Evolutionary conservation across 306 rosid species (phyloP).

Genomic region (Medicago lupulina): DNA sequence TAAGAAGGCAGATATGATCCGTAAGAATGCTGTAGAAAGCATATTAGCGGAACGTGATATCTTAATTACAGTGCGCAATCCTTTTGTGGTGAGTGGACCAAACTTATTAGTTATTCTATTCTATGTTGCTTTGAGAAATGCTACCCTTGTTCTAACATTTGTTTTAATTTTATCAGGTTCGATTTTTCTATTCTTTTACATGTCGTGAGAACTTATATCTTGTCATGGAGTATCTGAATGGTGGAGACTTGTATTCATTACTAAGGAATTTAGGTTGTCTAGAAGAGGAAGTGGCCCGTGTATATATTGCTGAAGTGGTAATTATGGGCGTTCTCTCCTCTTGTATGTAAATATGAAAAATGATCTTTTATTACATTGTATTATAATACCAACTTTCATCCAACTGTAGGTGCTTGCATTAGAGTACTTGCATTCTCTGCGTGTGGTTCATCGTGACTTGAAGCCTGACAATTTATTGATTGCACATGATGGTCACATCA

Average conservation of each 20-base stretch:
- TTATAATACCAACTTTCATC: slow-evolving; percentile 17
- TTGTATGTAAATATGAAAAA: slow-evolving; percentile 22
- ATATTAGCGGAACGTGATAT: slow-evolving; percentile 98
- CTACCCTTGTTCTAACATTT: slow-evolving; percentile 42
- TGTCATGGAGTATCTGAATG: slow-evolving; percentile 98
- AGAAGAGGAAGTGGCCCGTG: slow-evolving; percentile 92
- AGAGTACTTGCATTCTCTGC: slow-evolving; percentile 92
- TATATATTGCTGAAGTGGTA: slow-evolving; percentile 99
- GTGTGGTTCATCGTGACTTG: slow-evolving; percentile 95
- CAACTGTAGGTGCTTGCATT: slow-evolving; percentile 85
- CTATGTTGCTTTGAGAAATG: slow-evolving; percentile 33
- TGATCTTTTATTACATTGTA: slow-evolving; percentile 14
- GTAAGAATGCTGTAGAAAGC: slow-evolving; percentile 99
- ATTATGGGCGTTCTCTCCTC: slow-evolving; percentile 31
- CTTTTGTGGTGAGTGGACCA: slow-evolving; percentile 95
- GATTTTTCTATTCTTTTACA: slow-evolving; percentile 98
- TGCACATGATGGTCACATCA: slow-evolving; percentile 98
- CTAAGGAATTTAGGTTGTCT: slow-evolving; percentile 97
- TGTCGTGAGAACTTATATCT: slow-evolving; percentile 95
- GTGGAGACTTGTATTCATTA: slow-evolving; percentile 96
- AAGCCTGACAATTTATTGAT: slow-evolving; percentile 97
- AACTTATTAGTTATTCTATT: slow-evolving; percentile 40
- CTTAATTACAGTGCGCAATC: slow-evolving; percentile 97
- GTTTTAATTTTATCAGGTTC: slow-evolving; percentile 70
- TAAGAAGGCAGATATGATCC: slow-evolving; percentile 97